phyloP scores from a whole-genome alignment of 805 yeast species.

The Ogataea pini region DNA sequence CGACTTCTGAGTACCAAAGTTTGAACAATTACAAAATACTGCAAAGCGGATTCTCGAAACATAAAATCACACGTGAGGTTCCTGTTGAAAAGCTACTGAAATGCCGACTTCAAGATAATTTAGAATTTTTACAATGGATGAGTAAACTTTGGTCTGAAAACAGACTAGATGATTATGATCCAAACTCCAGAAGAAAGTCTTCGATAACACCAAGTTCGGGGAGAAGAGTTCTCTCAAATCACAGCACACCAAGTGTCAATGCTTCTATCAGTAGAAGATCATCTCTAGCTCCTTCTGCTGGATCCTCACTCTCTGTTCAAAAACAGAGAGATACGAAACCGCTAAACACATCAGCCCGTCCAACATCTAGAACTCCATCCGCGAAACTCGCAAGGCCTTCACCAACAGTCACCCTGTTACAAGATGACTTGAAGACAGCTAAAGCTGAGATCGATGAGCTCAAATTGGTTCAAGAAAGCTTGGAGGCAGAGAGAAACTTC shows the following conservation, averaged over 20 bases:
- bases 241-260: slow-evolving; percentile 13
- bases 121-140: slow-evolving; percentile 93
- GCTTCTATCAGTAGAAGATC: slow-evolving; percentile 25
- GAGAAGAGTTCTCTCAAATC: slow-evolving; percentile 20
- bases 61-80: slow-evolving; percentile 68
- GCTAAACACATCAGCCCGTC: slow-evolving; percentile 9
- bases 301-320: slow-evolving; percentile 8
- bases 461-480: slow-evolving; percentile 58
- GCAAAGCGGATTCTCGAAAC: slow-evolving; percentile 75
- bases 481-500: slow-evolving; percentile 84
- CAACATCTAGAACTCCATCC: slow-evolving; percentile 14
- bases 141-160: slow-evolving; percentile 78
- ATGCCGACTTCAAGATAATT: slow-evolving; percentile 90
- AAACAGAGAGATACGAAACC: slow-evolving; percentile 17
- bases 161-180: slow-evolving; percentile 73
- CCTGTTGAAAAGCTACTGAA: slow-evolving; percentile 81
- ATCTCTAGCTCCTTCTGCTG: slow-evolving; percentile 17
- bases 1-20: slow-evolving; percentile 72
- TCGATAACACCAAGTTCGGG: slow-evolving; percentile 11
- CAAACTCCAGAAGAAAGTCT: slow-evolving; percentile 54
- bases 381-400: slow-evolving; percentile 1
- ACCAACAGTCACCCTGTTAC: slow-evolving; percentile 17
- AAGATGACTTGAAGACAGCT: slow-evolving; percentile 50
- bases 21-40: slow-evolving; percentile 80
- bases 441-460: slow-evolving; percentile 59